Evolutionary conservation across 805 yeast species (phyloP).

Genomic region (Gaillardinia entomophila): DNA sequence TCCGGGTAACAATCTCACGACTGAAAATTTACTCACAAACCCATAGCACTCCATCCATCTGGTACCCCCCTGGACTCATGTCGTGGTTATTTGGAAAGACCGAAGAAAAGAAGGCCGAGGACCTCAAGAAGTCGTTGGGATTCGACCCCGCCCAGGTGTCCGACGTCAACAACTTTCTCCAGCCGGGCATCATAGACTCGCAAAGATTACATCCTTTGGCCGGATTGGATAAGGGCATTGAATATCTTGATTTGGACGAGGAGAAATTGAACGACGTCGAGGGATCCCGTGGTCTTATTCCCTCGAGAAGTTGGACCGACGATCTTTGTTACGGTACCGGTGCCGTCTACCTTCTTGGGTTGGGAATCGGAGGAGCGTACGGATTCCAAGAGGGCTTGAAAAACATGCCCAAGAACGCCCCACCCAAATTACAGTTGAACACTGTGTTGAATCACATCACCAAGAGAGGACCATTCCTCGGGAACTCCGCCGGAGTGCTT

Average conservation of each 20-base stretch:
- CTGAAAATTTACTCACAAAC: too few species aligned
- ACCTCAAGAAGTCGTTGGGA: slow-evolving; percentile 38
- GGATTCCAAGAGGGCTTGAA: slow-evolving; percentile 85
- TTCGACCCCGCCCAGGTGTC: slow-evolving; percentile 62
- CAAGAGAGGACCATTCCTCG: slow-evolving; percentile 91
- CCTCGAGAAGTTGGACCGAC: slow-evolving; percentile 97
- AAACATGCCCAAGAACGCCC: slow-evolving; percentile 67
- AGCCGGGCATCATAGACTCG: slow-evolving; percentile 62
- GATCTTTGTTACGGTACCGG: slow-evolving; percentile 98
- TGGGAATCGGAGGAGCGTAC: slow-evolving; percentile 84
- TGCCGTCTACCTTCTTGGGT: slow-evolving; percentile 79
- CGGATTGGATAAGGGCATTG: slow-evolving; percentile 83
- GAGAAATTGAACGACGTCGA: slow-evolving; percentile 64
- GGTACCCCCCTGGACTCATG: too few species aligned
- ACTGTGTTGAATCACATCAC: slow-evolving; percentile 89
- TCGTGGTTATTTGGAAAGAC: slow-evolving; percentile 48
- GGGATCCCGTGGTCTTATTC: slow-evolving; percentile 85
- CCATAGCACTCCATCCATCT: too few species aligned
- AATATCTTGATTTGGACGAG: slow-evolving; percentile 86
- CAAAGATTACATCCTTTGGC: slow-evolving; percentile 85
- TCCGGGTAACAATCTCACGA: too few species aligned
- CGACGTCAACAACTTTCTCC: slow-evolving; percentile 58
- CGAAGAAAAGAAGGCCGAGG: slow-evolving; percentile 14
- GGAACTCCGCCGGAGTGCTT: slow-evolving; percentile 91
- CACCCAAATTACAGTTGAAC: slow-evolving; percentile 79